Conservation (phyloP, 2,329 filamentous ascomycete genomes). For the Lizonia empirigonia region DNA sequence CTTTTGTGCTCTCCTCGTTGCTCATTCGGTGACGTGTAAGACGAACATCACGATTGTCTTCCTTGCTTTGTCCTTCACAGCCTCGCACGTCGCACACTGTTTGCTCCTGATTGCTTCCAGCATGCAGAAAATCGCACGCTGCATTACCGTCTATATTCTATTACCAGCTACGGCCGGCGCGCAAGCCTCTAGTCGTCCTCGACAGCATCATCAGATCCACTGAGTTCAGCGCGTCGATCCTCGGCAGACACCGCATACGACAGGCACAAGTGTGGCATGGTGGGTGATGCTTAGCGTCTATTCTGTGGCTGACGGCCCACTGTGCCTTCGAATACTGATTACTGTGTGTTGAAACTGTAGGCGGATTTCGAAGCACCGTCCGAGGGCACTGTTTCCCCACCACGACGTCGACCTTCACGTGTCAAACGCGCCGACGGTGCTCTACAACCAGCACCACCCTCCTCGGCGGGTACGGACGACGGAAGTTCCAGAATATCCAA, state of each 20-base stretch:
- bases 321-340: constrained; percentile 16
- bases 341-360: constrained; percentile 34
- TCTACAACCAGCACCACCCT: constrained; percentile 22
- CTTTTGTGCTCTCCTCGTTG: constrained; percentile 8
- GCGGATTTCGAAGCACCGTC: constrained; percentile 35
- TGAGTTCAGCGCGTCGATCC: constrained; percentile 37
- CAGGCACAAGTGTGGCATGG: constrained; percentile 43
- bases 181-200: constrained; percentile 28
- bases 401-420: constrained; percentile 35
- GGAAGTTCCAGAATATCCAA: constrained; percentile 30
- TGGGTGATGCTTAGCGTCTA: constrained; percentile 41
- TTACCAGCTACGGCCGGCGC: constrained; percentile 25
- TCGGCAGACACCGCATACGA: constrained; percentile 30
- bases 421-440: constrained; percentile 28
- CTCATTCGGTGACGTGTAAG: constrained; percentile 17
- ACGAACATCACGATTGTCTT: constrained; percentile 29
- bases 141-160: constrained; percentile 33
- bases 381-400: constrained; percentile 29
- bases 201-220: constrained; percentile 45
- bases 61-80: constrained; percentile 35
- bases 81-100: constrained; percentile 42
- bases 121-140: constrained; percentile 46
- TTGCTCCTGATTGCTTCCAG: constrained; percentile 39
- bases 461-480: constrained; percentile 32
- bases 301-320: constrained; percentile 12